A percentile compares a stretch with the other conserved stretches of the same genome.
Conservation (phyloP, 768 basidiomycete genomes). For the Trametopsis cervina region DNA sequence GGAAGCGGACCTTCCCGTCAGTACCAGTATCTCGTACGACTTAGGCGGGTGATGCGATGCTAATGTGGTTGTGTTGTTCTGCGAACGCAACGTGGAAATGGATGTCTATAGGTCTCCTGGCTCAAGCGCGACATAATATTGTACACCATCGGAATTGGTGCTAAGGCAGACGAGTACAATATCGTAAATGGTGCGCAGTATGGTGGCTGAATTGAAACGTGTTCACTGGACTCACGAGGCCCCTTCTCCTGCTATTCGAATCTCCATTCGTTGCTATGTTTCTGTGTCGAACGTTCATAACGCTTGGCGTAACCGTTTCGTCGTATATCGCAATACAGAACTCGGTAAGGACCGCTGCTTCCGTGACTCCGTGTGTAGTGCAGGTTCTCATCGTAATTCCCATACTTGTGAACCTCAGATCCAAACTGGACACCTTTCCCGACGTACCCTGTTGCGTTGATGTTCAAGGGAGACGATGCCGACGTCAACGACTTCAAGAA, state of each 20-base stretch:
- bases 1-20: conserved; percentile 46
- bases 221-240: not conserved
- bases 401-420: conserved; percentile 31
- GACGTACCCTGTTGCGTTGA: conserved; percentile 78
- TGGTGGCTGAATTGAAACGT: no score
- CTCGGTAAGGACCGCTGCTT: conserved; percentile 34
- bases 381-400: conserved; percentile 15
- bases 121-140: conserved; percentile 76
- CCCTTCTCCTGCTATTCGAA: not conserved
- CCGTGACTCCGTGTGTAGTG: conserved; percentile 15
- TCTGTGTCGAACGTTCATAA: no score
- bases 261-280: no score
- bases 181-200: conserved; percentile 64
- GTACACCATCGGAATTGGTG: conserved; percentile 78
- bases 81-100: no score
- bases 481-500: conserved; percentile 69
- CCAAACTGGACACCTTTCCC: conserved; percentile 70
- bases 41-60: no score
- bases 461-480: conserved; percentile 58
- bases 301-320: no score
- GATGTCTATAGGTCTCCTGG: conserved; percentile 61
- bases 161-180: conserved; percentile 63
- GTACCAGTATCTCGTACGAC: conserved; percentile 19
- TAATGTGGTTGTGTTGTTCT: no score
- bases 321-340: conserved; percentile 30